Percentiles rank a stretch among this genome's conserved stretches.
Conservation (phyloP, 2,329 filamentous ascomycete genomes). For the Ceratocystis albifundus region DNA sequence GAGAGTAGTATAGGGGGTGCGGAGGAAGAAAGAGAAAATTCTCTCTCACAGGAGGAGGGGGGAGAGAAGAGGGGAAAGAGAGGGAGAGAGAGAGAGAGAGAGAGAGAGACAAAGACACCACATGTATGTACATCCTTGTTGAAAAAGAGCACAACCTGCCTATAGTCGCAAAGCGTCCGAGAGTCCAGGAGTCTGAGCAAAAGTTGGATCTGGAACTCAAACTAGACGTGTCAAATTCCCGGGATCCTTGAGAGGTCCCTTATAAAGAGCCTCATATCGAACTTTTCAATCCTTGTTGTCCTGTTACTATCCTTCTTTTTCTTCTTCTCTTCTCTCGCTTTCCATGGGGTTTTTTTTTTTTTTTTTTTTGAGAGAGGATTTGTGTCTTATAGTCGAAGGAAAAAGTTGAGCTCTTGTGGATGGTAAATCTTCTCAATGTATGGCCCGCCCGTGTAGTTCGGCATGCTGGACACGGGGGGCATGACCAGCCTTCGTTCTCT, state of each 20-base stretch:
- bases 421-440: not conserved
- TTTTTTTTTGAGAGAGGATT: not conserved
- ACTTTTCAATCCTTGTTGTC: not conserved
- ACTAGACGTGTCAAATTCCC: not conserved
- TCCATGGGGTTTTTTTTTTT: too few relatives aligned
- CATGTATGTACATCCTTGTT: not conserved
- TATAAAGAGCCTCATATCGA: slow-evolving; percentile 1
- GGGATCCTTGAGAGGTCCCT: not conserved
- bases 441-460: not conserved
- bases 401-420: not conserved
- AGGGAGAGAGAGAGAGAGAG: not conserved
- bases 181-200: not conserved
- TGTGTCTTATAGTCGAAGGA: not conserved
- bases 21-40: not conserved
- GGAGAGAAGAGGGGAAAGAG: not conserved
- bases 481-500: not conserved
- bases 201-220: not conserved
- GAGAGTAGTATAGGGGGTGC: not conserved
- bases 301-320: not conserved
- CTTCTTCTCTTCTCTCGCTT: not conserved
- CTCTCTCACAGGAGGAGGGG: not conserved
- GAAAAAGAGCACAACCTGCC: not conserved
- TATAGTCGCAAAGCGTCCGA: not conserved
- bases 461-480: not conserved
- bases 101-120: not conserved